Conservation (phyloP, 805 yeast species). For the Komagataella mondaviorum region DNA sequence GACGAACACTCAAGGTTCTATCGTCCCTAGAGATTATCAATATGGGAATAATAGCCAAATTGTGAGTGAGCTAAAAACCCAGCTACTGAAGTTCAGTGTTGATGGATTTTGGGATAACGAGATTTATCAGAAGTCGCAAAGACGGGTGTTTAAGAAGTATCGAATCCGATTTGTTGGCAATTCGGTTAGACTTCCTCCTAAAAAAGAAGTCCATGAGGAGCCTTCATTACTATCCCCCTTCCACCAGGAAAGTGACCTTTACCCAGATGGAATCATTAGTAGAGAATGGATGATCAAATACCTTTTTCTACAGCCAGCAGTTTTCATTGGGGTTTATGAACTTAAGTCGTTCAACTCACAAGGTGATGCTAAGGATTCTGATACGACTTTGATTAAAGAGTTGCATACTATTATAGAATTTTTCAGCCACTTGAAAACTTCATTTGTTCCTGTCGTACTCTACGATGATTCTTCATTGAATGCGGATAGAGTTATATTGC, state of each 20-base stretch:
- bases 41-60: neutral
- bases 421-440: neutral
- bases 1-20: neutral
- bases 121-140: neutral
- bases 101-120: neutral
- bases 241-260: constrained; percentile 22
- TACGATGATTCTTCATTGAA: neutral
- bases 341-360: constrained; percentile 9
- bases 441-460: neutral
- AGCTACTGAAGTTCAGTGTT: neutral
- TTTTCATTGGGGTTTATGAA: constrained; percentile 30
- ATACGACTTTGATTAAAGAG: neutral
- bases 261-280: constrained; percentile 27
- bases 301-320: constrained; percentile 29
- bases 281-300: constrained; percentile 42
- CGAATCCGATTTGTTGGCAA: neutral
- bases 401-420: neutral
- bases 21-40: neutral
- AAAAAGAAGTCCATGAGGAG: neutral
- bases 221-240: constrained; percentile 28
- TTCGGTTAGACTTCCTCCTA: neutral
- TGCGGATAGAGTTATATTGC: neutral
- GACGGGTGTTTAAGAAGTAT: neutral
- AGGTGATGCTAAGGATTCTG: neutral
- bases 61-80: neutral